Percentiles rank a stretch among this genome's conserved stretches.
phyloP scores from a whole-genome alignment of 108 stramenopile genomes.

The Cyclotella distinguenda region DNA sequence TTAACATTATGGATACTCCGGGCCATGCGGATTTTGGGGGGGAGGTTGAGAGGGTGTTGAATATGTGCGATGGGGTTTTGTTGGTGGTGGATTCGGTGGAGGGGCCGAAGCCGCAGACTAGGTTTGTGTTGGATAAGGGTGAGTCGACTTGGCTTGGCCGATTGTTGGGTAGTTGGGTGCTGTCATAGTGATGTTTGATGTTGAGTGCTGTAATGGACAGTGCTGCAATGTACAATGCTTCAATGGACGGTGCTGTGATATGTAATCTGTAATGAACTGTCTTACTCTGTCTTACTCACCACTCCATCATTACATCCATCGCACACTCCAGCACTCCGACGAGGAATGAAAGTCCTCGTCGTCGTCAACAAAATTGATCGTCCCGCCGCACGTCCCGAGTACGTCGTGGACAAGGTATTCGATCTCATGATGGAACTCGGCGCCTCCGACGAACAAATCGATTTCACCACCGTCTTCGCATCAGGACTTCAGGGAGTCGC shows the following conservation, averaged over 20 bases:
- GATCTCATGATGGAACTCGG: slow-evolving; percentile 97
- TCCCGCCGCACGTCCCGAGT: slow-evolving; percentile 93
- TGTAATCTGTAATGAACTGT: too few species aligned
- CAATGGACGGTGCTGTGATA: too few species aligned
- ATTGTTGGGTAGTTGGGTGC: neutral
- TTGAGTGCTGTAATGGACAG: too few species aligned
- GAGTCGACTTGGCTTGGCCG: neutral
- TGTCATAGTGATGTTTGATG: too few species aligned
- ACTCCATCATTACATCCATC: neutral
- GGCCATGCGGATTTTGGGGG: slow-evolving; percentile 99
- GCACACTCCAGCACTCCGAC: slow-evolving; percentile 80
- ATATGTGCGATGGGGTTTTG: slow-evolving; percentile 98
- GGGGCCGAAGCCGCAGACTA: slow-evolving; percentile 98
- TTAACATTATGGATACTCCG: slow-evolving; percentile 99
- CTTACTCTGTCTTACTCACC: too few species aligned
- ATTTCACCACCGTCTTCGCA: slow-evolving; percentile 95
- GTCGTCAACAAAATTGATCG: slow-evolving; percentile 99
- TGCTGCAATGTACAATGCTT: too few species aligned
- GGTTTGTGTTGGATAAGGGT: slow-evolving; percentile 95
- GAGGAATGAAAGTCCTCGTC: slow-evolving; percentile 91
- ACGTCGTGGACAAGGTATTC: slow-evolving; percentile 97
- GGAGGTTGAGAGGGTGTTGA: slow-evolving; percentile 97
- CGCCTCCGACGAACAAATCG: slow-evolving; percentile 96
- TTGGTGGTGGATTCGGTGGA: slow-evolving; percentile 97
- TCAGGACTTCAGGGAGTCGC: slow-evolving; percentile 92